phyloP scores from a whole-genome alignment of 352 stramenopile genomes.

The Pythium myriotylum region DNA sequence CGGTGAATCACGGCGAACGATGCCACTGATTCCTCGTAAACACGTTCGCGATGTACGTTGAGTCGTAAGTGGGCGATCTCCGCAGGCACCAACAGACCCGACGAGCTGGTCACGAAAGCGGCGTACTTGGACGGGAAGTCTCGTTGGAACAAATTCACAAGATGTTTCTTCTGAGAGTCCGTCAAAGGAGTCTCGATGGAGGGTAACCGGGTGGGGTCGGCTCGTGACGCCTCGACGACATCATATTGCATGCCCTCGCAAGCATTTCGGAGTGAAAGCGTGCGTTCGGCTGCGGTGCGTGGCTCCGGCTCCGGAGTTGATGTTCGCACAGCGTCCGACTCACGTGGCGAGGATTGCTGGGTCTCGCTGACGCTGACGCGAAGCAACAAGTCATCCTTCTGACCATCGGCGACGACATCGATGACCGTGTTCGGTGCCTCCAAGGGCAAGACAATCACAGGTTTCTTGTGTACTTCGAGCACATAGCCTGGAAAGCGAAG shows the following conservation, averaged over 20 bases:
- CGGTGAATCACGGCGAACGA: constrained; percentile 32
- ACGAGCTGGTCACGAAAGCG: constrained; percentile 33
- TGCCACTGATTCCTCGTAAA: constrained; percentile 41
- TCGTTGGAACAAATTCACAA: constrained; percentile 14
- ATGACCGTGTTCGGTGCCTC: background rate
- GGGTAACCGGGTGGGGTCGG: constrained; percentile 22
- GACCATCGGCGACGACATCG: background rate
- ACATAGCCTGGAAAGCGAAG: constrained; percentile 20
- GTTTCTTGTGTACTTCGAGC: constrained; percentile 26
- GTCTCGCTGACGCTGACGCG: constrained; percentile 21
- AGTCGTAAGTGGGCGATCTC: constrained; percentile 26
- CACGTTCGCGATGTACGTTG: constrained; percentile 29
- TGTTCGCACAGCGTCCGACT: constrained; percentile 6
- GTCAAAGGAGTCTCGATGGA: constrained; percentile 13
- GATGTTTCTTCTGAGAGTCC: constrained; percentile 5
- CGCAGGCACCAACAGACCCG: constrained; percentile 26
- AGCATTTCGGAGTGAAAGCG: constrained; percentile 13
- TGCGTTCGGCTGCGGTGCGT: constrained; percentile 24
- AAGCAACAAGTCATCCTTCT: background rate
- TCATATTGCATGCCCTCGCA: constrained; percentile 25
- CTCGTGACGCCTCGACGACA: constrained; percentile 11
- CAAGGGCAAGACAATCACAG: constrained; percentile 6
- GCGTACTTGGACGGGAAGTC: constrained; percentile 45
- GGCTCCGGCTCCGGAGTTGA: constrained; percentile 5
- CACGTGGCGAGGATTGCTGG: constrained; percentile 17